Evolutionary conservation across 352 stramenopile species (phyloP).

Genomic region (Phytopythium montanum): DNA sequence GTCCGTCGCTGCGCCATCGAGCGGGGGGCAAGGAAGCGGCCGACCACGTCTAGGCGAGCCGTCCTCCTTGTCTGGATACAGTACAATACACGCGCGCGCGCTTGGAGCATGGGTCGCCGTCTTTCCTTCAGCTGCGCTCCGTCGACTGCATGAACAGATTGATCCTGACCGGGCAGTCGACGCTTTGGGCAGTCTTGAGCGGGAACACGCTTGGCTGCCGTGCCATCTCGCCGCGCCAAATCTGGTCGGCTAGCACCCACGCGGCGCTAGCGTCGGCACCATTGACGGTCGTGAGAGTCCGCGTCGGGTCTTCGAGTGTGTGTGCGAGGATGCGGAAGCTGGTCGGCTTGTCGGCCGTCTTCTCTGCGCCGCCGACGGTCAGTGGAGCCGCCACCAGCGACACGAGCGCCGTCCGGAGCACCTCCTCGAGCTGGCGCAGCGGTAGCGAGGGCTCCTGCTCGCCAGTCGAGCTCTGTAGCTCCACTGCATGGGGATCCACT

Average conservation of each 20-base stretch:
- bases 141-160: constrained; percentile 56
- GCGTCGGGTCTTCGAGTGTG: constrained; percentile 47
- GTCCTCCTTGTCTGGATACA: background rate
- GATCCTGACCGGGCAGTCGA: constrained; percentile 40
- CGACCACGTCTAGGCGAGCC: background rate
- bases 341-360: constrained; percentile 19
- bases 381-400: constrained; percentile 37
- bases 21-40: background rate
- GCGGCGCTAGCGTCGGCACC: constrained; percentile 41
- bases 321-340: constrained; percentile 65
- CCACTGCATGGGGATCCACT: too few relatives aligned
- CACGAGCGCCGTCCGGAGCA: constrained; percentile 58
- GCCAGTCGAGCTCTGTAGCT: background rate
- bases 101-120: background rate
- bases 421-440: constrained; percentile 52
- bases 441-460: constrained; percentile 31
- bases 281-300: constrained; percentile 32
- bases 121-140: background rate
- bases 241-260: constrained; percentile 62
- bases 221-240: constrained; percentile 40
- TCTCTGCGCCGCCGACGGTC: constrained; percentile 1
- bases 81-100: background rate
- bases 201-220: constrained; percentile 31
- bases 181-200: constrained; percentile 35
- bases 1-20: background rate